Conservation (phyloP, 257 asterid species). For the Lycium ferocissimum region DNA sequence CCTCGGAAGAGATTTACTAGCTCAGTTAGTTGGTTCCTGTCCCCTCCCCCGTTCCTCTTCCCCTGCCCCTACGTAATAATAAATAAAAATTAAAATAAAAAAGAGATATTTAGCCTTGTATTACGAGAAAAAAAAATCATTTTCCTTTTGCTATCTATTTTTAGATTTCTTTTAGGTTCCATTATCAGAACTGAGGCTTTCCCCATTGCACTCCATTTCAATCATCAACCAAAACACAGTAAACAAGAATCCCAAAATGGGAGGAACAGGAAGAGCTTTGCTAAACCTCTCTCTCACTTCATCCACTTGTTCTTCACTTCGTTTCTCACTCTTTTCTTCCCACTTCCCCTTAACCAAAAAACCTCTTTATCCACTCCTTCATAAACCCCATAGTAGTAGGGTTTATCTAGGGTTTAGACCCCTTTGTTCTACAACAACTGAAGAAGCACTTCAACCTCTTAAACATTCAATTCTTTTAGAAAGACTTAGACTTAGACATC, state of each 20-base stretch:
- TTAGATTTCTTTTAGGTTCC: not conserved
- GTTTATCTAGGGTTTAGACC: conserved; percentile 66
- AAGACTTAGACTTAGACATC: conserved; percentile 83
- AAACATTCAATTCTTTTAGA: conserved; percentile 84
- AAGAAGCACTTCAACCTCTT: conserved; percentile 60
- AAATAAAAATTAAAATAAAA: too few species aligned
- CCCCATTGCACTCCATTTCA: not conserved
- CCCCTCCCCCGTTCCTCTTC: too few species aligned
- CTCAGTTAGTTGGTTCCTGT: too few species aligned
- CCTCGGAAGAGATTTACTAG: too few species aligned
- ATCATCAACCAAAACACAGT: not conserved
- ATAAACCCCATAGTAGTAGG: conserved; percentile 44
- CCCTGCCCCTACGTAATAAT: too few species aligned
- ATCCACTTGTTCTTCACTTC: conserved; percentile 31
- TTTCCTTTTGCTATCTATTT: not conserved
- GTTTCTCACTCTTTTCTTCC: conserved; percentile 55
- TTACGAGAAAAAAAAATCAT: too few species aligned
- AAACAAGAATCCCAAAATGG: conserved; percentile 29
- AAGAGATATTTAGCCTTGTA: too few species aligned
- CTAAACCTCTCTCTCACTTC: conserved; percentile 37
- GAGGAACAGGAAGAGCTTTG: conserved; percentile 48
- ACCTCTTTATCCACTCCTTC: conserved; percentile 46
- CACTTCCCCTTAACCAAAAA: conserved; percentile 48
- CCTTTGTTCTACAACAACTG: conserved; percentile 54
- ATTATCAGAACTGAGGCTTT: not conserved